These are phyloP conservation scores for Carallia brachiata DNA, from an alignment of 345 rosid genomes.

Conservation along the genomic window DNA sequence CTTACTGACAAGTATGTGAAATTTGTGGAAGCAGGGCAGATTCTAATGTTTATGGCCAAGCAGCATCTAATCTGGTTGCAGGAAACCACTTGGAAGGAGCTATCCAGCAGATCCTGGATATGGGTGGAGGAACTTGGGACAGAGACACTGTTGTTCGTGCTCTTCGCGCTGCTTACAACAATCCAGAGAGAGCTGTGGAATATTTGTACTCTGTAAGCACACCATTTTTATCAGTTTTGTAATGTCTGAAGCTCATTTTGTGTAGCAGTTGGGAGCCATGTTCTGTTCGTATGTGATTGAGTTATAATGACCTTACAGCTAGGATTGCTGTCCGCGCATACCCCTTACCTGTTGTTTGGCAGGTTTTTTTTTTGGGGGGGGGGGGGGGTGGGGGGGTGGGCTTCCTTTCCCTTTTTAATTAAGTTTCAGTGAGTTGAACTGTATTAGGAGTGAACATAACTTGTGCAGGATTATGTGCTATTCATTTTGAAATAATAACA, in stretches of 20 bases:
- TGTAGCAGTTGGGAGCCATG: too few relatives aligned
- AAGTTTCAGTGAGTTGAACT: neutral
- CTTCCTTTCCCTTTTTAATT: neutral
- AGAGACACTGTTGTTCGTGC: slow-evolving; percentile 85
- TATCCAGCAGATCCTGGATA: slow-evolving; percentile 88
- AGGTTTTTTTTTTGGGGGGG: too few relatives aligned
- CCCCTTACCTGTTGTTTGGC: too few relatives aligned
- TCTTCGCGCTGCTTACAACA: slow-evolving; percentile 90
- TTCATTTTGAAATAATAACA: neutral
- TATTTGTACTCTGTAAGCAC: slow-evolving; percentile 78
- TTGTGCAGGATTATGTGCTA: neutral
- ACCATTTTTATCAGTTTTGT: neutral
- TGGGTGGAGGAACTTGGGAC: slow-evolving; percentile 96
- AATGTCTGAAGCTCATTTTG: neutral
- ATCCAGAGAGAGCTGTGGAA: slow-evolving; percentile 97
- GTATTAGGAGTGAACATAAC: neutral
- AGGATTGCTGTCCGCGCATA: neutral
- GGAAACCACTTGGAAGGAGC: slow-evolving; percentile 77
- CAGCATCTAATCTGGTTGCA: slow-evolving; percentile 86
- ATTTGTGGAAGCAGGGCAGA: slow-evolving; percentile 45
- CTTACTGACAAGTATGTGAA: neutral
- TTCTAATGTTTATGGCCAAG: slow-evolving; percentile 63
- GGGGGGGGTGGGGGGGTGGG: too few relatives aligned
- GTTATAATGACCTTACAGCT: too few relatives aligned
- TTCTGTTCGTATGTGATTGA: too few relatives aligned